Evolutionary conservation across 805 yeast genomes (phyloP), one percentile per base, ranked within the genome.

Genomic region (Lipomyces japonicus): DNA sequence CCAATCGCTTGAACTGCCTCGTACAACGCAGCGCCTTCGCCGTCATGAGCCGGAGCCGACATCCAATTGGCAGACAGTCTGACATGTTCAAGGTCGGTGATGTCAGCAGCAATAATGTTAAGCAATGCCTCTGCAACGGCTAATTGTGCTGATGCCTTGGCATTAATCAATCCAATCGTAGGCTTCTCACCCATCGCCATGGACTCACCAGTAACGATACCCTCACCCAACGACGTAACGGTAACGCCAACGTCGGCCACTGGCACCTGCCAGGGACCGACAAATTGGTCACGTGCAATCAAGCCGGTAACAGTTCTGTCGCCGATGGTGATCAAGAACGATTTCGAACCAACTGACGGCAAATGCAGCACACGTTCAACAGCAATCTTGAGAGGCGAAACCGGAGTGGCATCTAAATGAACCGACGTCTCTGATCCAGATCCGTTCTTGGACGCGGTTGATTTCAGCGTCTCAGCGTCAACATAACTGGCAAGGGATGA

Each of bases 201-300:
- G 6, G 97, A 96, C 73, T 93, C 99, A 75, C 99, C 99, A n/a
- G 95, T 83, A 55, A 82, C 68, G 44, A 84, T 67, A 4, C 76
- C 74, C 45, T 81, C 84, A 65, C 96, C 96, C 44, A 88, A 75
- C 1, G 96, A 85, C 0, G 97, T 83, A 52, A 85, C 84, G 22
- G 97, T 90, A 46, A 93, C 96, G 71, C 96, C 97, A 48, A 90
- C 97, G 66, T 93, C 97, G 16, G 97, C 93, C 28, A 93, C 97
- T 42, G 99, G 98, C 7, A 86, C 93, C 75, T 93, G 99, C 97
- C 97, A 93, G 65, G 97, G 97, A 35, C 98, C 98, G 53, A 93
- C 97, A 82, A 90, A 82, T 73, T 93, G 98, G 68, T 93, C 98
- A 67, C 98, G 82, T 64, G 95, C 97, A 55, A 93, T 84, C 61